Conservation (phyloP, 352 stramenopile species). For the Paralagenidium karlingii region DNA sequence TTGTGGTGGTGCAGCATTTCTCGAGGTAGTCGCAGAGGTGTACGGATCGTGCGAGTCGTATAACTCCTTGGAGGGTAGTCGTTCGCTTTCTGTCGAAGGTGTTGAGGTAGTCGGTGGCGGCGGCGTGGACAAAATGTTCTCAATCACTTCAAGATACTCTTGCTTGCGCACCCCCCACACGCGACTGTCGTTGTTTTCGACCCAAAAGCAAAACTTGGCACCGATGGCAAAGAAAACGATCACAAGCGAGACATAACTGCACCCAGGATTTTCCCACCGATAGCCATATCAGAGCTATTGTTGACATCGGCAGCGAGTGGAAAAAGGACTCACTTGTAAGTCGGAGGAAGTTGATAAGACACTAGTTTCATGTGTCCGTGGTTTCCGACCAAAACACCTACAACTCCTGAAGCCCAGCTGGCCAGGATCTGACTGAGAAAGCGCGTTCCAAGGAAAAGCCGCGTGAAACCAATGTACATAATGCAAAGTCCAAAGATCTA, state of each 20-base stretch:
- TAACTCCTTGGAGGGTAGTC: neutral
- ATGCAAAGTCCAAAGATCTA: conserved; percentile 1
- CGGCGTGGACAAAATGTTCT: conserved; percentile 44
- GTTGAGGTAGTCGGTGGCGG: neutral
- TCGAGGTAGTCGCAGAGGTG: neutral
- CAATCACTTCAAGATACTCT: conserved; percentile 50
- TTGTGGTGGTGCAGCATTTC: conserved; percentile 1
- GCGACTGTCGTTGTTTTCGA: conserved; percentile 69
- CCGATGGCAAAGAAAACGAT: conserved; percentile 33
- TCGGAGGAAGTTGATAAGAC: conserved; percentile 24
- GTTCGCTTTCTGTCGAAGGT: neutral
- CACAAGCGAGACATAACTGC: conserved; percentile 19
- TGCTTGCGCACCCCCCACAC: conserved; percentile 40
- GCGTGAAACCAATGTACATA: conserved; percentile 18
- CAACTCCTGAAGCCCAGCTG: conserved; percentile 44
- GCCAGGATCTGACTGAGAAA: conserved; percentile 46
- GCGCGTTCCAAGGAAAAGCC: conserved; percentile 25
- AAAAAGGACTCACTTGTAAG: conserved; percentile 19
- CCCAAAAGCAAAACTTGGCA: conserved; percentile 41
- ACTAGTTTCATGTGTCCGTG: conserved; percentile 36
- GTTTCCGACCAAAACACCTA: conserved; percentile 38
- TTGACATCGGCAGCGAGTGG: neutral
- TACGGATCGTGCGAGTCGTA: neutral
- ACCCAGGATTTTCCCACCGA: conserved; percentile 7
- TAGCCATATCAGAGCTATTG: neutral